Percentiles rank a stretch among this genome's conserved stretches.
Conservation (phyloP, 371 early-diverging fungal genomes). For the Mucor piriformis region DNA sequence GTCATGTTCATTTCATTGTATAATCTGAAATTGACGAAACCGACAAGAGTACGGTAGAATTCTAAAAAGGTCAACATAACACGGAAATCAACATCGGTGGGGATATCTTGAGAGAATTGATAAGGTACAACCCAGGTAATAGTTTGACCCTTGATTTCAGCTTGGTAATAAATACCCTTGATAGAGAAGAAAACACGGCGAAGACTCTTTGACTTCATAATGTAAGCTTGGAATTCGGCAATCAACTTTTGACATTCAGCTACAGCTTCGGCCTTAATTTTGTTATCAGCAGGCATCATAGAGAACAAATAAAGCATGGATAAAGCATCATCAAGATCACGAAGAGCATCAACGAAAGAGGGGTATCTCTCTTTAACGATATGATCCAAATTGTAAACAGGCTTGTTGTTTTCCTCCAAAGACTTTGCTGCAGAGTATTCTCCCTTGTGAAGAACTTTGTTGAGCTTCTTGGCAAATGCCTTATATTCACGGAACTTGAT, state of each 20-base stretch:
- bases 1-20: constrained; percentile 83
- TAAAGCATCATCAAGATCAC: constrained; percentile 96
- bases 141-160: constrained; percentile 91
- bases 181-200: constrained; percentile 92
- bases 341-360: constrained; percentile 89
- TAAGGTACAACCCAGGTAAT: constrained; percentile 96
- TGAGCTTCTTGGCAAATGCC: constrained; percentile 82
- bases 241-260: constrained; percentile 80
- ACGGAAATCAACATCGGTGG: constrained; percentile 95
- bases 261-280: constrained; percentile 65
- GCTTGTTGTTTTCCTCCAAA: constrained; percentile 73
- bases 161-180: constrained; percentile 99
- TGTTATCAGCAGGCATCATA: constrained; percentile 79
- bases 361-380: constrained; percentile 96
- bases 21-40: constrained; percentile 95
- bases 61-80: constrained; percentile 97
- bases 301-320: constrained; percentile 94
- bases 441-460: constrained; percentile 80
- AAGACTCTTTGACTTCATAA: constrained; percentile 77
- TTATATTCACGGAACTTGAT: constrained; percentile 91
- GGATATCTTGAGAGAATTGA: constrained; percentile 88
- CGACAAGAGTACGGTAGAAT: constrained; percentile 88
- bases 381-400: constrained; percentile 87
- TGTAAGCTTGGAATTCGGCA: constrained; percentile 91
- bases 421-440: constrained; percentile 77